phyloP scores from a whole-genome alignment of 2,329 filamentous ascomycete species.

The Venturia nashicola region DNA sequence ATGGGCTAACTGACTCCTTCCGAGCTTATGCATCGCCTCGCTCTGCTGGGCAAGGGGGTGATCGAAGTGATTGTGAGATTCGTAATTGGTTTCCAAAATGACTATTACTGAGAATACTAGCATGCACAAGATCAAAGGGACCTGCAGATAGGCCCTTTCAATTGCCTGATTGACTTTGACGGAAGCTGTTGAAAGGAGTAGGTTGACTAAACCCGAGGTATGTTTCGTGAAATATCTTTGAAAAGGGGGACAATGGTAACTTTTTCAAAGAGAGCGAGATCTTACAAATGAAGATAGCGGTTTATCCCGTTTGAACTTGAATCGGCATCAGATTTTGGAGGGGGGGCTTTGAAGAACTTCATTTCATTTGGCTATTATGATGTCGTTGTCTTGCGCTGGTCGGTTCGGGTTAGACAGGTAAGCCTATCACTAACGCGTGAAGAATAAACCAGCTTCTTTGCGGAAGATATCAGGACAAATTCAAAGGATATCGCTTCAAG shows the following conservation, averaged over 20 bases:
- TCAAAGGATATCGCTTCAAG: background rate
- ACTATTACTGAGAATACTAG: no score
- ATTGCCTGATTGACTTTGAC: background rate
- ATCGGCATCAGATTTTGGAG: background rate
- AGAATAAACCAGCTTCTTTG: background rate
- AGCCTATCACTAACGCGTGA: background rate
- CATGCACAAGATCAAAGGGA: no score
- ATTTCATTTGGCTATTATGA: background rate
- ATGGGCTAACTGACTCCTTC: background rate
- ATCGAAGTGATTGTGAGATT: no score
- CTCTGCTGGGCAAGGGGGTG: background rate
- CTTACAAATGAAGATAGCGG: background rate
- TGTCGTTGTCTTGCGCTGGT: background rate
- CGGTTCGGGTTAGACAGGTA: background rate
- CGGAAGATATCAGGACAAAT: background rate
- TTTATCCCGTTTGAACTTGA: background rate
- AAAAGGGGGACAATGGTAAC: background rate
- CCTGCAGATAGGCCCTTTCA: background rate
- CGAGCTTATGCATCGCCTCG: background rate
- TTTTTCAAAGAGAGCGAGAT: background rate
- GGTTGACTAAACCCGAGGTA: background rate
- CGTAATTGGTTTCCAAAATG: no score
- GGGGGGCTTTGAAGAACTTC: background rate
- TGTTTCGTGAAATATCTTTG: background rate
- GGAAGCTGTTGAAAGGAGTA: background rate